Conservation (phyloP, 768 basidiomycete species). For the Grammothele lineata region DNA sequence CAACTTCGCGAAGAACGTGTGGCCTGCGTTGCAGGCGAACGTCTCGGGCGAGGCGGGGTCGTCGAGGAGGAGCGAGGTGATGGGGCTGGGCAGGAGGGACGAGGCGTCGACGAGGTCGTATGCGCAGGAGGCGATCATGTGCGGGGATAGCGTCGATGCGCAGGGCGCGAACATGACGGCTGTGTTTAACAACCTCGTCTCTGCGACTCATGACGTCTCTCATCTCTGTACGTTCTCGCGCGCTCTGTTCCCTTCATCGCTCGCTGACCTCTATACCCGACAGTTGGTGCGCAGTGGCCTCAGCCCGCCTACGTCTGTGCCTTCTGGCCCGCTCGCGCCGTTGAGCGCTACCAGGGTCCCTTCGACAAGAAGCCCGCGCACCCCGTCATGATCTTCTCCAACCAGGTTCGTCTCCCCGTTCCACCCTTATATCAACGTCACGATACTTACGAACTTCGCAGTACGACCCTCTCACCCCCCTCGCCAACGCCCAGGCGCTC, state of each 20-base stretch:
- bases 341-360: slow-evolving; percentile 19
- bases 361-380: slow-evolving; percentile 17
- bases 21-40: background rate
- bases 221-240: slow-evolving; percentile 4
- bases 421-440: background rate
- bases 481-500: slow-evolving; percentile 8
- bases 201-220: background rate
- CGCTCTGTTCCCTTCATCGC: background rate
- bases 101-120: background rate
- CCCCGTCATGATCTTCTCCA: slow-evolving; percentile 14
- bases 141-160: slow-evolving; percentile 8
- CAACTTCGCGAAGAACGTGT: slow-evolving; percentile 3
- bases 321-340: slow-evolving; percentile 15
- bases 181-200: slow-evolving; percentile 5
- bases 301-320: slow-evolving; percentile 1
- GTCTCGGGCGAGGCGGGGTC: no score
- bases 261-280: background rate
- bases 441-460: background rate
- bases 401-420: slow-evolving; percentile 3
- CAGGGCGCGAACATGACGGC: slow-evolving; percentile 1
- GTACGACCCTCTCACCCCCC: slow-evolving; percentile 16
- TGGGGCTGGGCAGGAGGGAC: background rate
- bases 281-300: slow-evolving; percentile 4
- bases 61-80: background rate
- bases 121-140: slow-evolving; percentile 1